Evolutionary conservation across 768 basidiomycete genomes (phyloP), one percentile per base, ranked within the genome.

Genomic region (Boletus rufocinnamomeus): DNA sequence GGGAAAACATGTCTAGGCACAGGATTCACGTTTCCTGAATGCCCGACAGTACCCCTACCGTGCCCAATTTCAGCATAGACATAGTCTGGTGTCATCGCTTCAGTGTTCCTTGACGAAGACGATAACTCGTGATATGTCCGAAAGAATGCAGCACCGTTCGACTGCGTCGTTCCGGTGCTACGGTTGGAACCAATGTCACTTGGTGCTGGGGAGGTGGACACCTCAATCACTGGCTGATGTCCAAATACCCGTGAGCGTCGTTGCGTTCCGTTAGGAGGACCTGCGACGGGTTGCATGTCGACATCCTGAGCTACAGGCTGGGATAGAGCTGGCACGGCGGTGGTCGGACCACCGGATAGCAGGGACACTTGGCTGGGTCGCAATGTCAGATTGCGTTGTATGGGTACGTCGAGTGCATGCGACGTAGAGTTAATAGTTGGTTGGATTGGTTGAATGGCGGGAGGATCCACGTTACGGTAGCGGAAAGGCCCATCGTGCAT

Each of bases 31-130:
- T 65, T 64, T 56, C 59, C 63, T 28, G 61, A 57, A 43, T 60
- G 67, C 25, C 60, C 60, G 9, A 49, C 64, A 21, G 80, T 74
- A 6, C 87, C 87, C 30, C 86, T 80, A 4, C 87, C 88, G 66
- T 89, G 88, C 3, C 87, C 88, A 58, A 89, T 86, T 68, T 92
- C 90, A 6, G 89, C 87, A 60, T 81, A 89, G 63, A 87, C 80
- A 51, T 89, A 79, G 64, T 91, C 89, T 25, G 88, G 89, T 17
- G 88, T 91, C 68, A 85, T 72, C 19, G 82, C 80, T 44, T 87
- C 86, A 59, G 79, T 79, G 62, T 76, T 76, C 52, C 77, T 71
- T 41, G 78, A 74, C 0, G 78, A 73, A n/a, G 75, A 66, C 17
- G 66, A 68, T 11, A 75, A 64, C 27, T 81, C 80, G 41, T 83